Conservation (phyloP, 768 basidiomycete genomes). For the Dacryopinax spathularia region DNA sequence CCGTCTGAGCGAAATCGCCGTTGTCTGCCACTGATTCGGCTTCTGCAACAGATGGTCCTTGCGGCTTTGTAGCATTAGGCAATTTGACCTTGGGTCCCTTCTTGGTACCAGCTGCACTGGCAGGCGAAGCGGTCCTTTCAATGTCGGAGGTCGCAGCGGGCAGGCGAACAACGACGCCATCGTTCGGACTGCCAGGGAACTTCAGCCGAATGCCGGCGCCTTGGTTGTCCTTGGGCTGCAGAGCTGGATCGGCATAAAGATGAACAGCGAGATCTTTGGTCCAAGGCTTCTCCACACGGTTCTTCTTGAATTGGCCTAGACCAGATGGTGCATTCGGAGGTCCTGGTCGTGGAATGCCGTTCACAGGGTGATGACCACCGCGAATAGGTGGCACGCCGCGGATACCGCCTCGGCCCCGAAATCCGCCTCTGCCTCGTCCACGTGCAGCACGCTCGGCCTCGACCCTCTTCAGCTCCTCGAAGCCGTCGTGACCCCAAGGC, state of each 20-base stretch:
- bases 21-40: not conserved
- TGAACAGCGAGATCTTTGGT: not conserved
- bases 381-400: conserved; percentile 5
- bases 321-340: not conserved
- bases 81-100: not conserved
- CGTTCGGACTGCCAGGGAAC: not conserved
- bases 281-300: not conserved
- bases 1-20: not conserved
- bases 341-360: not conserved
- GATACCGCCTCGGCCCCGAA: conserved; percentile 10
- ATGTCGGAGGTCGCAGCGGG: not conserved
- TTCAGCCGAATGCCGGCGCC: not conserved
- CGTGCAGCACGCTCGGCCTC: conserved; percentile 42
- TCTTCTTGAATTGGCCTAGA: not conserved
- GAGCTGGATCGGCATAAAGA: not conserved
- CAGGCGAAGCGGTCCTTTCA: not conserved
- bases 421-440: conserved; percentile 33
- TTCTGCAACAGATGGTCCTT: not conserved
- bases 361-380: not conserved
- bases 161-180: not conserved
- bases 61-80: not conserved
- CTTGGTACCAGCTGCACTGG: not conserved
- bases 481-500: conserved; percentile 75
- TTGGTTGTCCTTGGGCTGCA: not conserved
- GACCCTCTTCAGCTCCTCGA: conserved; percentile 67